Percentiles rank a stretch among this genome's conserved stretches.
Evolutionary conservation across 768 basidiomycete genomes (phyloP).

Genomic region (Phlebiopsis flavidoalba): DNA sequence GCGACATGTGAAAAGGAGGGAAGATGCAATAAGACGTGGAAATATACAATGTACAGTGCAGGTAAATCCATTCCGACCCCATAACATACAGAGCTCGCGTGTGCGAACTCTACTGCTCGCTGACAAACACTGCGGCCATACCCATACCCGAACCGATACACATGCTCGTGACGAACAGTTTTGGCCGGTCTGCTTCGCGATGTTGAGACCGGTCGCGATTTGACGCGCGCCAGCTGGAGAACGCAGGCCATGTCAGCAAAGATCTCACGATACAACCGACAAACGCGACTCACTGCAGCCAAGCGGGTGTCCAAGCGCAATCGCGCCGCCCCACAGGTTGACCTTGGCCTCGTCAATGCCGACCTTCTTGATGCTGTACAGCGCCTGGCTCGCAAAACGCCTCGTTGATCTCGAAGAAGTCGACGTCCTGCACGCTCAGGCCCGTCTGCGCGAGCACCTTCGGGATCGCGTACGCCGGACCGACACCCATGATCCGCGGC

Average conservation of each 20-base stretch:
- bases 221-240: slow-evolving; percentile 74
- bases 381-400: slow-evolving; percentile 83
- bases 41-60: too few relatives aligned
- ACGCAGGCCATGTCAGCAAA: background rate
- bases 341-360: slow-evolving; percentile 74
- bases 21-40: too few relatives aligned
- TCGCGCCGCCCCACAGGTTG: slow-evolving; percentile 84
- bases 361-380: slow-evolving; percentile 66
- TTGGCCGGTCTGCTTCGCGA: slow-evolving; percentile 70
- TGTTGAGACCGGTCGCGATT: slow-evolving; percentile 77
- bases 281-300: slow-evolving; percentile 60
- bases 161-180: slow-evolving; percentile 87
- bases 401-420: slow-evolving; percentile 92
- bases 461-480: slow-evolving; percentile 86
- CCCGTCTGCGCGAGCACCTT: slow-evolving; percentile 63
- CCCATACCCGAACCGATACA: slow-evolving; percentile 90
- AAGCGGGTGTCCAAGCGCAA: slow-evolving; percentile 85
- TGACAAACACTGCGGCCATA: slow-evolving; percentile 84
- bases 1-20: too few relatives aligned
- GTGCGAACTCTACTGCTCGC: slow-evolving; percentile 53
- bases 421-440: slow-evolving; percentile 64
- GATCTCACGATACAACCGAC: background rate
- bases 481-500: slow-evolving; percentile 87
- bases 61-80: too few relatives aligned
- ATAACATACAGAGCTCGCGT: too few relatives aligned